phyloP scores from a whole-genome alignment of 1,284 basidiomycete species.

The Puccinia horiana region DNA sequence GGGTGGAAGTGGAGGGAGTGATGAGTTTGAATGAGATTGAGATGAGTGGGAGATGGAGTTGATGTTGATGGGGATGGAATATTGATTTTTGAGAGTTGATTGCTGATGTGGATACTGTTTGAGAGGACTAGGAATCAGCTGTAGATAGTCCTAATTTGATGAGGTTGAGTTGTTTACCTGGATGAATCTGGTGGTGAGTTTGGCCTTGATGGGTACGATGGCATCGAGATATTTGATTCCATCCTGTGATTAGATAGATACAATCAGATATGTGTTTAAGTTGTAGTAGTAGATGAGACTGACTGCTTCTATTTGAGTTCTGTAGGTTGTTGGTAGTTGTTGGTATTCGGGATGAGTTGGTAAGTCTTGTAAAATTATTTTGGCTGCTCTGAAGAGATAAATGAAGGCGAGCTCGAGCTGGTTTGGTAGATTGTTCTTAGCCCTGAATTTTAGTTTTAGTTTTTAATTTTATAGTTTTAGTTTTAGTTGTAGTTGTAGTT shows the following conservation, averaged over 20 bases:
- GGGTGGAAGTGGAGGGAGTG: neutral
- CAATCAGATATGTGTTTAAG: neutral
- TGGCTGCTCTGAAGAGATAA: constrained; percentile 16
- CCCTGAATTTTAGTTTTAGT: neutral
- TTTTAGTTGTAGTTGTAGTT: too few relatives aligned
- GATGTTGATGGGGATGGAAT: neutral
- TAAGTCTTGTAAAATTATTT: neutral
- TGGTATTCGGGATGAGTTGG: constrained; percentile 23
- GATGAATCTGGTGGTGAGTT: neutral
- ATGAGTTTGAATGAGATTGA: neutral
- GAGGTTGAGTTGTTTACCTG: neutral
- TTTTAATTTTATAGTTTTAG: neutral
- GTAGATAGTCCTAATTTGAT: neutral
- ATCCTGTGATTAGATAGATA: neutral
- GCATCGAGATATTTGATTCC: constrained; percentile 15
- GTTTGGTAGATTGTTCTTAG: neutral
- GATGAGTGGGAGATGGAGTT: neutral
- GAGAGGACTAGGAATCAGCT: neutral
- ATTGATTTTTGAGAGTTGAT: neutral
- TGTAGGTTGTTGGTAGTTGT: neutral
- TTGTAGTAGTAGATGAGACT: neutral
- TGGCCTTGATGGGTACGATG: constrained; percentile 2
- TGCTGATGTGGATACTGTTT: neutral
- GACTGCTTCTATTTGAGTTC: constrained; percentile 20
- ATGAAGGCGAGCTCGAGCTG: constrained; percentile 23